phyloP scores from a whole-genome alignment of 2,329 filamentous ascomycete species.

The Pseudohalonectria lignicola region DNA sequence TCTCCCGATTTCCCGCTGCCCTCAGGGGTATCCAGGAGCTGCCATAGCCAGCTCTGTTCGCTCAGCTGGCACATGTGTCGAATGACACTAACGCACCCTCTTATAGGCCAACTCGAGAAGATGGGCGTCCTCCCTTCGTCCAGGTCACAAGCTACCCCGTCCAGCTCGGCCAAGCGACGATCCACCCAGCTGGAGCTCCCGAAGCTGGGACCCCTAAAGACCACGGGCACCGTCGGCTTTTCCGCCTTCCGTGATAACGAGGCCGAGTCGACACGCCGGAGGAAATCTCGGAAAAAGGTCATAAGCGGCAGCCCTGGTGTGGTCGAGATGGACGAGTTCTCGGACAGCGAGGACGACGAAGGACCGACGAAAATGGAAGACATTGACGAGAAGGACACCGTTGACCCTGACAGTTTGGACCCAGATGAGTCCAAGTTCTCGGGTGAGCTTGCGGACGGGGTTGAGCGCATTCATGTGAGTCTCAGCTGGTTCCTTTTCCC shows the following conservation, averaged over 20 bases:
- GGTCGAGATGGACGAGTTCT: constrained; percentile 55
- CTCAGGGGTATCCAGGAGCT: constrained; percentile 8
- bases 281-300: constrained; percentile 51
- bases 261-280: constrained; percentile 41
- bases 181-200: constrained; percentile 80
- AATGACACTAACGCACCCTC: constrained; percentile 9
- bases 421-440: constrained; percentile 63
- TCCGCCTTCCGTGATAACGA: constrained; percentile 72
- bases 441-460: constrained; percentile 68
- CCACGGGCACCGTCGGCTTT: constrained; percentile 82
- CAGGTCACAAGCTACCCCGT: constrained; percentile 52
- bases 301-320: constrained; percentile 39
- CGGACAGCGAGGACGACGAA: constrained; percentile 65
- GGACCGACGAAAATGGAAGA: constrained; percentile 56
- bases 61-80: neutral
- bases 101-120: constrained; percentile 80
- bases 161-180: constrained; percentile 59
- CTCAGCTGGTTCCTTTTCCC: neutral
- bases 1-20: constrained; percentile 14
- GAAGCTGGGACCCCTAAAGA: constrained; percentile 71
- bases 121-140: constrained; percentile 75
- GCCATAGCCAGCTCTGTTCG: neutral
- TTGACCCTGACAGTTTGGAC: constrained; percentile 34
- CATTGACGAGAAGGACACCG: constrained; percentile 44
- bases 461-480: constrained; percentile 70